Evolutionary conservation across 306 rosid species (phyloP).

Genomic region (Herpetospermum pedunculosum): DNA sequence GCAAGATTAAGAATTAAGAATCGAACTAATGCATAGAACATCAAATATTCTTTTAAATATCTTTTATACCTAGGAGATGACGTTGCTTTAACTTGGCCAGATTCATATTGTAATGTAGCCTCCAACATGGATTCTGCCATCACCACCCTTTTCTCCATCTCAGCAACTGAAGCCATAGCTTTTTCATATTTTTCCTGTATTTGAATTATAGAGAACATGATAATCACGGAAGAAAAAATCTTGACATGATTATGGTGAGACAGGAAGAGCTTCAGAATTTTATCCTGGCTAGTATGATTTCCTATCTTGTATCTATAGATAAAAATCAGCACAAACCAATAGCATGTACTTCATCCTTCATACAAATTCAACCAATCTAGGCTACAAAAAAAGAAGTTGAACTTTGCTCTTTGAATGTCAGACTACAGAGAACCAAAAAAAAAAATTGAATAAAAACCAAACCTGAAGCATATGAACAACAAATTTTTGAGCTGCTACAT

Average conservation of each 20-base stretch:
- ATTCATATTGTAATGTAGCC: slow-evolving; percentile 91
- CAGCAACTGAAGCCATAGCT: slow-evolving; percentile 50
- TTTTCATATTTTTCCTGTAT: slow-evolving; percentile 89
- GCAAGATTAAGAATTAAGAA: background rate
- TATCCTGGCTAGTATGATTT: background rate
- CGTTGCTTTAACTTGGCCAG: slow-evolving; percentile 77
- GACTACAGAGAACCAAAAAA: slow-evolving; percentile 3
- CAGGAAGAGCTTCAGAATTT: background rate
- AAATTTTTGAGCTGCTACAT: slow-evolving; percentile 59
- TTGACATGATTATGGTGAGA: background rate
- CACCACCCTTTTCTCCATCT: slow-evolving; percentile 69
- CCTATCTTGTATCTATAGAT: background rate
- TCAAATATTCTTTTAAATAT: background rate
- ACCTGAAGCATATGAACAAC: slow-evolving; percentile 74
- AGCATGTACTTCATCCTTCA: background rate
- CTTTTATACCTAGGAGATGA: slow-evolving; percentile 62
- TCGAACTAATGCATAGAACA: background rate
- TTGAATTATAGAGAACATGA: background rate
- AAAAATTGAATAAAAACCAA: slow-evolving; percentile 9
- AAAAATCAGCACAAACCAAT: background rate
- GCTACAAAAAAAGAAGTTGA: background rate
- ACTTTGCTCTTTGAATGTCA: background rate
- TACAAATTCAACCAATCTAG: background rate
- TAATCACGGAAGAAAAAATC: background rate
- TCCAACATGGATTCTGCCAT: slow-evolving; percentile 89